Conservation (phyloP, 140 eudicot species). For the Oenanthe javanica region DNA sequence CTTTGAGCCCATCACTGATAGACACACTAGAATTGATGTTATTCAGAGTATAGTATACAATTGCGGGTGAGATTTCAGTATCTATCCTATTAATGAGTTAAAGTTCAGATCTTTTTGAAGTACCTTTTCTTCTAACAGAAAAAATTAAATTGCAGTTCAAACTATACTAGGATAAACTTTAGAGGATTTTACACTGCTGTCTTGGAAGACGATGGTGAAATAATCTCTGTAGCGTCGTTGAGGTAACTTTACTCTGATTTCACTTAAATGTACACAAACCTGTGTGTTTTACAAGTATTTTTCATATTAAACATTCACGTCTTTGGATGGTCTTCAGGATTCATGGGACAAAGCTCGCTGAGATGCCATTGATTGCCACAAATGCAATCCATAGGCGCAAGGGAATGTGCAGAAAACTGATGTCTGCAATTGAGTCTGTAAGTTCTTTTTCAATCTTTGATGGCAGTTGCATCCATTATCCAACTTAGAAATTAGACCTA, state of each 20-base stretch:
- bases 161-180: constrained; percentile 42
- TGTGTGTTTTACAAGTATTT: not conserved
- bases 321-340: constrained; percentile 26
- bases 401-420: constrained; percentile 48
- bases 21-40: constrained; percentile 42
- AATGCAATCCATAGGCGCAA: constrained; percentile 36
- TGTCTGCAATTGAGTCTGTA: constrained; percentile 47
- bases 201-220: constrained; percentile 52
- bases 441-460: constrained; percentile 8
- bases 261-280: not conserved
- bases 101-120: not conserved
- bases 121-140: not conserved
- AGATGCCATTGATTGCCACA: constrained; percentile 62
- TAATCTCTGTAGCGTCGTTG: constrained; percentile 47
- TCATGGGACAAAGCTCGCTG: constrained; percentile 56
- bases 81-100: not conserved
- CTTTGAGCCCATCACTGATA: constrained; percentile 47
- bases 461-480: not conserved
- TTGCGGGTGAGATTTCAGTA: constrained; percentile 43
- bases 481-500: not conserved
- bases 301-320: not conserved
- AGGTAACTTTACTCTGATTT: constrained; percentile 31
- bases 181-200: constrained; percentile 45
- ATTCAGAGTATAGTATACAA: constrained; percentile 53
- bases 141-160: constrained; percentile 31